A percentile compares a stretch with the other conserved stretches of the same genome.
Evolutionary conservation across 768 basidiomycete genomes (phyloP).

Genomic region (Suillus subaureus): DNA sequence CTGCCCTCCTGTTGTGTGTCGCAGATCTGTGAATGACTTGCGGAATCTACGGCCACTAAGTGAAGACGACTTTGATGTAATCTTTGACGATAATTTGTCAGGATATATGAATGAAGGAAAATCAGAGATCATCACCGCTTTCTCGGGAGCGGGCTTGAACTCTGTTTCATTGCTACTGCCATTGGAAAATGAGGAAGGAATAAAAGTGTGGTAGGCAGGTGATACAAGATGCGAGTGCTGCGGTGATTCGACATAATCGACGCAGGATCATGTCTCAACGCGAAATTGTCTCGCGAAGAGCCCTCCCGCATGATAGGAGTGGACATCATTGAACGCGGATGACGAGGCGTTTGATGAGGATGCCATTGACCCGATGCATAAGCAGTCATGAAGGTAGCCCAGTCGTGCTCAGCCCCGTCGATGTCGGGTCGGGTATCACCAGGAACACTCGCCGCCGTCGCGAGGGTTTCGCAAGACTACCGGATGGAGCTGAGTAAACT

Average conservation of each 20-base stretch:
- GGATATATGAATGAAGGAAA: conserved; percentile 22
- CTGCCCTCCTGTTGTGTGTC: conserved; percentile 30
- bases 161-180: not conserved
- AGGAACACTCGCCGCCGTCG: not conserved
- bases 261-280: conserved; percentile 13
- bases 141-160: conserved; percentile 1
- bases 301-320: conserved; percentile 17
- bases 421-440: conserved; percentile 13
- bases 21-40: conserved; percentile 48
- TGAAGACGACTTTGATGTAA: conserved; percentile 26
- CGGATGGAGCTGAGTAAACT: not conserved
- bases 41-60: conserved; percentile 43
- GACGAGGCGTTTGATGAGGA: conserved; percentile 68
- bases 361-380: conserved; percentile 83
- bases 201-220: conserved; percentile 11
- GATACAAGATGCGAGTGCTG: conserved; percentile 16
- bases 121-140: conserved; percentile 3
- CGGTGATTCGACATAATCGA: conserved; percentile 9
- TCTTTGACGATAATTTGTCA: conserved; percentile 29
- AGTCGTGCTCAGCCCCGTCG: conserved; percentile 50
- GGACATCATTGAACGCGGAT: conserved; percentile 42
- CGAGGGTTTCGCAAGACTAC: conserved; percentile 4
- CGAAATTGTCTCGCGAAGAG: conserved; percentile 2
- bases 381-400: conserved; percentile 75
- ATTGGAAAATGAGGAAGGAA: conserved; percentile 17